Conservation (phyloP, 495 filamentous ascomycete genomes). For the Podospora pseudoanserina region DNA sequence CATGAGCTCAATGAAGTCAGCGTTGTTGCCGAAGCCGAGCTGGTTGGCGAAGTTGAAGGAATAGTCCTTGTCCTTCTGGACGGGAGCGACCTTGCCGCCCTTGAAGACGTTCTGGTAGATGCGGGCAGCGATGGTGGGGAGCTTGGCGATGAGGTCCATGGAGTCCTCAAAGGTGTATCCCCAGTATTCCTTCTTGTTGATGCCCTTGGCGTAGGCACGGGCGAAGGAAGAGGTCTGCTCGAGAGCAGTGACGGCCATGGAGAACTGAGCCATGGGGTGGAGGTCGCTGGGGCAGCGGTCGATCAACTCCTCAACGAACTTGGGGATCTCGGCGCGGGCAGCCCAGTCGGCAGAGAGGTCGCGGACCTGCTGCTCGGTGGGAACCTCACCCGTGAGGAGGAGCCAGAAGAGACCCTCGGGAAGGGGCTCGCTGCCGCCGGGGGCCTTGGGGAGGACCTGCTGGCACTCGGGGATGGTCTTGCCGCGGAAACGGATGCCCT, state of each 20-base stretch:
- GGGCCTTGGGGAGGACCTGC: constrained; percentile 91
- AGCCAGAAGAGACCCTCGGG: constrained; percentile 99
- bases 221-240: constrained; percentile 97
- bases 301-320: constrained; percentile 97
- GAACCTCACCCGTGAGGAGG: constrained; percentile 93
- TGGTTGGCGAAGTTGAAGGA: constrained; percentile 98
- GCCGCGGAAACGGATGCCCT: constrained; percentile 98
- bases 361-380: constrained; percentile 94
- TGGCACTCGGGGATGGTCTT: constrained; percentile 99
- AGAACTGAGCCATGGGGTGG: constrained; percentile 99
- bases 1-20: constrained; percentile 97
- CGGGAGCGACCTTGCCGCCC: constrained; percentile 92
- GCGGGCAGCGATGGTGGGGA: constrained; percentile 92
- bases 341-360: constrained; percentile 98
- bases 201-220: constrained; percentile 96
- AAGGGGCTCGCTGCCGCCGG: constrained; percentile 91
- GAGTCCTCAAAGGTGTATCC: constrained; percentile 98
- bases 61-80: constrained; percentile 99
- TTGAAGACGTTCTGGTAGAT: constrained; percentile 99
- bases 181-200: constrained; percentile 99
- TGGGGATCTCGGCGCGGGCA: constrained; percentile 90
- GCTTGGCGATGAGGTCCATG: constrained; percentile 99
- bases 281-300: constrained; percentile 98
- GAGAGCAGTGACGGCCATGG: constrained; percentile 91
- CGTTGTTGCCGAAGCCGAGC: constrained; percentile 92